Base-by-base conservation (phyloP, 768 basidiomycete genomes). In the Mycena capillaripes region DNA sequence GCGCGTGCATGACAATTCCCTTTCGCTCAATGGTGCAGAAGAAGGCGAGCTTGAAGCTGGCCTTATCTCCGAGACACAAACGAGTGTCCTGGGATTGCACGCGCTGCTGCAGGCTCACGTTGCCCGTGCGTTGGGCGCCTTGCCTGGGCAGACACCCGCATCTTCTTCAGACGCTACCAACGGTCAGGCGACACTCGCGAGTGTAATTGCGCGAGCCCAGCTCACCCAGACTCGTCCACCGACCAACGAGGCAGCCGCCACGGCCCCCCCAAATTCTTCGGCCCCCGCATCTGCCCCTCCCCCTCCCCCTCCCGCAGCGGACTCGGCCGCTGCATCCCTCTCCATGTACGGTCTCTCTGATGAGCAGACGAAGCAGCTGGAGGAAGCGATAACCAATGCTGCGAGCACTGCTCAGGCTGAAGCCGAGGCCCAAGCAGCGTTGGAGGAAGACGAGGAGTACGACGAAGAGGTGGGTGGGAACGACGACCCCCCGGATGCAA, bases 351-450 rank as follows among this genome's bases (percentile, higher is more conserved):
- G 92, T 36, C 83, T 94, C 48, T 93, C 93, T 1, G 91, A 91
- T 58, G 92, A 93, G 73, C 93, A 94, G 79, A 86, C 91, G 5
- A 88, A 86, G 69, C 79, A 92, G 72, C 83, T 95, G 19, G 92
- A 94, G 78, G 87, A 90, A 71, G 93, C 93, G 0, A 93, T 95
- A 58, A 90, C 91, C 30, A 92, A 86, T 75, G 93, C 93, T 1
- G 91, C 93, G 12, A 88, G 88, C 40, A 92, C 91, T 36, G 93
- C 93, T 1, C 92, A 93, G 74, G 91, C 92, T 23, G 92, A 93
- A 76, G 93, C 93, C 0, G 93, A 94, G 73, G 93, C 93, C 0
- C 92, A 94, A 74, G 92, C 93, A 4, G 92, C 91, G 0, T 78
- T 92, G 63, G 93, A 93, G 78, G 93, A 93, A 76, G 90, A 92